phyloP scores from a whole-genome alignment of 148 eudicot species.

The Fallopia convolvulus region DNA sequence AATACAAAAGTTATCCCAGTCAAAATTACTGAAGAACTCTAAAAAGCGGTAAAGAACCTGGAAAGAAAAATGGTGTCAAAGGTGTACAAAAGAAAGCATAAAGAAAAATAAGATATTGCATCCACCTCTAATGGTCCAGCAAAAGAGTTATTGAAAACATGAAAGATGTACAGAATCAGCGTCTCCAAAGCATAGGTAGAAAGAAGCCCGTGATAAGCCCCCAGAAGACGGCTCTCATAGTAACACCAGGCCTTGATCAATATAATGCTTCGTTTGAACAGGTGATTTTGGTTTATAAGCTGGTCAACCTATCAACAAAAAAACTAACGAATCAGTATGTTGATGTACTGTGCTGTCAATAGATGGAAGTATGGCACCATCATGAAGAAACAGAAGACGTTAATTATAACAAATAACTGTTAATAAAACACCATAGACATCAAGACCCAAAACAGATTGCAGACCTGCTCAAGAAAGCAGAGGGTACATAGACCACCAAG shows the following conservation, averaged over 20 bases:
- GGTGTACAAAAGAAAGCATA: background rate
- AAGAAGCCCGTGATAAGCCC: constrained; percentile 97
- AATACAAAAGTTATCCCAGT: constrained; percentile 88
- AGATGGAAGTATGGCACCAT: background rate
- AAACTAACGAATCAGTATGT: background rate
- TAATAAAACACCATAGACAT: background rate
- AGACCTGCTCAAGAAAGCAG: constrained; percentile 74
- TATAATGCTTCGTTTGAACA: constrained; percentile 92
- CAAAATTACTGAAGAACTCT: constrained; percentile 91
- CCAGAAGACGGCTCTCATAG: constrained; percentile 92
- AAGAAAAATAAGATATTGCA: constrained; percentile 3
- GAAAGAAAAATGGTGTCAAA: constrained; percentile 10
- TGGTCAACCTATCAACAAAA: constrained; percentile 44
- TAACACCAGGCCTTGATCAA: constrained; percentile 98
- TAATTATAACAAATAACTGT: background rate
- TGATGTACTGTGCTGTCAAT: background rate
- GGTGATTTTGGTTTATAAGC: constrained; percentile 72
- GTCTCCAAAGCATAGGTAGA: constrained; percentile 97
- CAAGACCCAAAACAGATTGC: background rate
- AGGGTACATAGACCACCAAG: constrained; percentile 78
- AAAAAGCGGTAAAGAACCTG: constrained; percentile 92
- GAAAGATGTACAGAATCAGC: constrained; percentile 91
- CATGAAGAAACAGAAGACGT: background rate
- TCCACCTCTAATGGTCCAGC: constrained; percentile 85
- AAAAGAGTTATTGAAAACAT: constrained; percentile 81